These are phyloP conservation scores for Wallacemonas collosoma DNA, from an alignment of 208 protist species.

Conservation along the genomic window DNA sequence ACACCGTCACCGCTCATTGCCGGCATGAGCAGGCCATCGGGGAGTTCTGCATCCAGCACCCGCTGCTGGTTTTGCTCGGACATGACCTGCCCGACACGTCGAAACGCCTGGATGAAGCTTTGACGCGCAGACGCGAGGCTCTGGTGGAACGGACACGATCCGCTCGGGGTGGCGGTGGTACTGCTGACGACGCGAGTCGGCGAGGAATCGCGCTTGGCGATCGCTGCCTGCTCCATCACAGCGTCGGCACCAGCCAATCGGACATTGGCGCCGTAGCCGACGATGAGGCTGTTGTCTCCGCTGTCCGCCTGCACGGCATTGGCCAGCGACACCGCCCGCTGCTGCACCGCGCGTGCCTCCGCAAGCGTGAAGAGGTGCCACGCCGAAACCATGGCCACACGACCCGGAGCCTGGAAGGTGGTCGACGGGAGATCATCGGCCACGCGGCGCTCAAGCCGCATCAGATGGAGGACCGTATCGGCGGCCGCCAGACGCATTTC, in stretches of 20 bases:
- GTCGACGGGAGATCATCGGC: neutral
- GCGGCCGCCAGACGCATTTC: conserved; percentile 37
- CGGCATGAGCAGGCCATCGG: neutral
- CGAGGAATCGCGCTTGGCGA: neutral
- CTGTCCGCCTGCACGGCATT: neutral
- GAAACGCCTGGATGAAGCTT: neutral
- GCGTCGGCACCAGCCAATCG: neutral
- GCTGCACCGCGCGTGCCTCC: neutral
- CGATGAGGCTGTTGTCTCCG: conserved; percentile 2
- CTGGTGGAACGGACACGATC: neutral
- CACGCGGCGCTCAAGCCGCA: conserved; percentile 16
- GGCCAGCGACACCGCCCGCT: neutral
- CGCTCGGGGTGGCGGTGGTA: neutral
- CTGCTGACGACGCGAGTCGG: neutral
- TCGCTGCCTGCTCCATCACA: conserved; percentile 11
- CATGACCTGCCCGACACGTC: neutral
- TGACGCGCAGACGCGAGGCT: neutral
- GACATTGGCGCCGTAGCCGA: neutral
- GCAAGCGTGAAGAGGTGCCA: conserved; percentile 10
- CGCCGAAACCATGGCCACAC: neutral
- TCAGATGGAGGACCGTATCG: conserved; percentile 33
- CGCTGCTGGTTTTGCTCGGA: neutral
- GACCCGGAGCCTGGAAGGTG: neutral
- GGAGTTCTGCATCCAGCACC: conserved; percentile 1
- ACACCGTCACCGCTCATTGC: too few species aligned